phyloP scores from a whole-genome alignment of 2,329 filamentous ascomycete genomes.

The Fusarium concolor region DNA sequence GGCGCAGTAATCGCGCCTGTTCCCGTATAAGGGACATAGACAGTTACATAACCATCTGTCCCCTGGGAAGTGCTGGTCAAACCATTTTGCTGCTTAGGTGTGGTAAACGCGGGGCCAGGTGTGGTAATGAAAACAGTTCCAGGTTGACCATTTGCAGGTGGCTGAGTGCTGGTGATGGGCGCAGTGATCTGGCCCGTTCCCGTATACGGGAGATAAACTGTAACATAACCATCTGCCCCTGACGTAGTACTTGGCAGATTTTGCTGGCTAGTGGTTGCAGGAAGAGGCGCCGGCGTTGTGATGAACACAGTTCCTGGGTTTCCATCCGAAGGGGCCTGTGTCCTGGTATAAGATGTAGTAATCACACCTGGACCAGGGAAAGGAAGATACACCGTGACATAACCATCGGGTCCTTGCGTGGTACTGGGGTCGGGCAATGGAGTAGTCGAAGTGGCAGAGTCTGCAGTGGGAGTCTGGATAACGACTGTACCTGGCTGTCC shows the following conservation, averaged over 20 bases:
- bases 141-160: slow-evolving; percentile 9
- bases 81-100: slow-evolving; percentile 9
- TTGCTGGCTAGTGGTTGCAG: slow-evolving; percentile 9
- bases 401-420: slow-evolving; percentile 13
- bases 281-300: slow-evolving; percentile 22
- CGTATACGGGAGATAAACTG: slow-evolving; percentile 23
- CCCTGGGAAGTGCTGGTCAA: slow-evolving; percentile 2
- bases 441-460: neutral
- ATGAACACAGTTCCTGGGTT: slow-evolving; percentile 30
- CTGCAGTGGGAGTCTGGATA: slow-evolving; percentile 19
- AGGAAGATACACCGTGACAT: slow-evolving; percentile 24
- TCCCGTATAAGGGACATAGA: slow-evolving; percentile 11
- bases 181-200: slow-evolving; percentile 26
- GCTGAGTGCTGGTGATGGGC: slow-evolving; percentile 19
- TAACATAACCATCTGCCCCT: slow-evolving; percentile 25
- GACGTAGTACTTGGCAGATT: slow-evolving; percentile 23
- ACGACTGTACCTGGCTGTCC: slow-evolving; percentile 27
- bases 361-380: slow-evolving; percentile 26
- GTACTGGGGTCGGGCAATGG: slow-evolving; percentile 11
- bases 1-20: slow-evolving; percentile 16
- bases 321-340: slow-evolving; percentile 23
- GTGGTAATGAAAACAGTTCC: slow-evolving; percentile 26
- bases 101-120: slow-evolving; percentile 3
- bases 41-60: slow-evolving; percentile 16
- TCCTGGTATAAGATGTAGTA: slow-evolving; percentile 19